Conservation (phyloP, 331 rosid genomes). For the Pyrus hybrid region DNA sequence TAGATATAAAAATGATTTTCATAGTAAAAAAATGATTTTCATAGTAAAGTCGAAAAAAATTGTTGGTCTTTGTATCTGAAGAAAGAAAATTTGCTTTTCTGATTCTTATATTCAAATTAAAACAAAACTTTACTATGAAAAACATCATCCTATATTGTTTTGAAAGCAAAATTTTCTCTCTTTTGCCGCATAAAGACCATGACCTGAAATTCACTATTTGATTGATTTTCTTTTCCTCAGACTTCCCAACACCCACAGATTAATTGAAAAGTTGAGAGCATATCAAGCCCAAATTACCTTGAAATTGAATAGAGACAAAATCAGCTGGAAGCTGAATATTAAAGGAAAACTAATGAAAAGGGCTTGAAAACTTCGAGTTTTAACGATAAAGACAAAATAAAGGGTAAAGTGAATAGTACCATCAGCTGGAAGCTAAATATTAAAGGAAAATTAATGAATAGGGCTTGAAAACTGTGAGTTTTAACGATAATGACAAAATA, state of each 20-base stretch:
- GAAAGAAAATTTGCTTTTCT: background rate
- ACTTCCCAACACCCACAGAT: background rate
- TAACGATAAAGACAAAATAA: no score
- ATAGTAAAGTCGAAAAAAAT: background rate
- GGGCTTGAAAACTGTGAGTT: no score
- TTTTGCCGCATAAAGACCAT: background rate
- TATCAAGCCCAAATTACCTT: background rate
- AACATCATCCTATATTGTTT: background rate
- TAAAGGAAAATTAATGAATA: no score
- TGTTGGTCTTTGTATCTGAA: background rate
- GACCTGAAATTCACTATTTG: background rate
- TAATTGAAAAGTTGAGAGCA: background rate
- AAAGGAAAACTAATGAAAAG: no score
- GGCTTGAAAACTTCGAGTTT: no score
- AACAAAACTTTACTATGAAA: background rate
- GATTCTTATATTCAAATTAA: no score
- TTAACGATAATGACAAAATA: no score
- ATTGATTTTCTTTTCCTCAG: background rate
- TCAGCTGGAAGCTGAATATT: background rate
- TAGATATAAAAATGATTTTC: background rate
- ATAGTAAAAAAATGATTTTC: background rate
- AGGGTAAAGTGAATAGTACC: no score
- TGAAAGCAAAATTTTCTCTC: background rate
- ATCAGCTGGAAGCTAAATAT: no score
- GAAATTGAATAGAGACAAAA: background rate